Evolutionary conservation across 148 eudicot species (phyloP).

Genomic region (Vaccinium vitisidaea): DNA sequence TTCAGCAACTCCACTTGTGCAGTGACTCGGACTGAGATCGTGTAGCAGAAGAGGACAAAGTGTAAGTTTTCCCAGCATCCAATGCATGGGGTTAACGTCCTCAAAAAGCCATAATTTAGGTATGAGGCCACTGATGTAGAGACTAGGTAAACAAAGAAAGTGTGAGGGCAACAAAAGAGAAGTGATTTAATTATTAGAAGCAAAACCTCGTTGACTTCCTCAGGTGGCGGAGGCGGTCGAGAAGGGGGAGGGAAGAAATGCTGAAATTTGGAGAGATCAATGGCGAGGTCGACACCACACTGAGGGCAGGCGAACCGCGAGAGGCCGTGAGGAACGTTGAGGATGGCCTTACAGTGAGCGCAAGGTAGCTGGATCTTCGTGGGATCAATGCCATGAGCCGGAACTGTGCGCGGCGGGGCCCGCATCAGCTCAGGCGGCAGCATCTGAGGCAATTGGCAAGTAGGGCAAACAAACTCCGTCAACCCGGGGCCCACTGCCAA

Average conservation of each 20-base stretch:
- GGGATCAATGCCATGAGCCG: slow-evolving; percentile 87
- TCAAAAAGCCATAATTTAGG: not conserved
- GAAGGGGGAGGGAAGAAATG: slow-evolving; percentile 39
- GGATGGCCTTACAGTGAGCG: slow-evolving; percentile 84
- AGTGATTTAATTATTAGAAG: not conserved
- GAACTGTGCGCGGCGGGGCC: slow-evolving; percentile 31
- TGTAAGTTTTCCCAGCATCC: not conserved
- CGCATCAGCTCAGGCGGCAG: slow-evolving; percentile 49
- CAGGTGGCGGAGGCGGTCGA: slow-evolving; percentile 42
- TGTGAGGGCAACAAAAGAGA: not conserved
- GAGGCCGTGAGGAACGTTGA: slow-evolving; percentile 93
- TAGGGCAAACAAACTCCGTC: slow-evolving; percentile 79
- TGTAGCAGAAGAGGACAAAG: not conserved
- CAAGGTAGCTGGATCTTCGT: slow-evolving; percentile 83
- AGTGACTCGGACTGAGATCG: not conserved
- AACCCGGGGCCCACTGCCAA: slow-evolving; percentile 63
- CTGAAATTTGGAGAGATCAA: slow-evolving; percentile 63
- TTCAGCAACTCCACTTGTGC: not conserved
- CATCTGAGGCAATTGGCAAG: slow-evolving; percentile 85
- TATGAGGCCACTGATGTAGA: not conserved
- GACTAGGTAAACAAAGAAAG: not conserved
- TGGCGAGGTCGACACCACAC: slow-evolving; percentile 66
- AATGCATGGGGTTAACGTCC: not conserved
- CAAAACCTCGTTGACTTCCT: slow-evolving; percentile 79
- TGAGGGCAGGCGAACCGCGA: slow-evolving; percentile 82